Base-by-base conservation (phyloP, 1,284 basidiomycete genomes). In the Spongispora temasekensis region DNA sequence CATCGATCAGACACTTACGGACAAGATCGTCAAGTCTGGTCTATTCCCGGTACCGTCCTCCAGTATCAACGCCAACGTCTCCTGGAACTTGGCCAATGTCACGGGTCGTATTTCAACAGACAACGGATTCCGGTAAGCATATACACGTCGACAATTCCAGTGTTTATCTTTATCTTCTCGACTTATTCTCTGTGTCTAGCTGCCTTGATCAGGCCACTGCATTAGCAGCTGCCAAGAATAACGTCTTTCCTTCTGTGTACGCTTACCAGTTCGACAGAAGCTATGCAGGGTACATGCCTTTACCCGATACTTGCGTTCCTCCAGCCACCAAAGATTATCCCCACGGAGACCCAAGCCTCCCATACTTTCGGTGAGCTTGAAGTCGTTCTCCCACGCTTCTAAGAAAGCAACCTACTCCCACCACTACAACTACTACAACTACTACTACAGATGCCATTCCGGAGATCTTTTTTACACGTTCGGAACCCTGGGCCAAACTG, bases 131-230 rank as follows among this genome's bases (percentile, higher is more conserved):
- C 61, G 56, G 61, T 63, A 42, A 28, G 58, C 48, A 21, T 17
- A 21, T 5, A 17, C 13, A 17, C n/a, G 5, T 10, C 12, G 28
- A n/a, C n/a, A n/a, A n/a, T n/a, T n/a, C n/a, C n/a, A n/a, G n/a
- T n/a, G n/a, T n/a, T n/a, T n/a, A n/a, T n/a, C 5, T 21, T 23
- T 21, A n/a, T 32, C 25, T 15, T 7, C 6, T 42, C 30, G 2
- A n/a, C 15, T 31, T 17, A 35, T 31, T 10, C 9, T 13, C 15
- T 19, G n/a, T 7, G 30, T 51, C 17, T 27, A 65, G 64, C 12
- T 80, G 78, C 58, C 61, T 79, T 12, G 78, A 78, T 61, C 75
- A 78, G 54, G 76, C 78, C 9, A 75, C 76, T 2, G 73, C 71
- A 3, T 67, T 68, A 53, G 74, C 75, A 2, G 75, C 68, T 19